phyloP scores from a whole-genome alignment of 2,329 filamentous ascomycete genomes.

The Epichloe bromicola region DNA sequence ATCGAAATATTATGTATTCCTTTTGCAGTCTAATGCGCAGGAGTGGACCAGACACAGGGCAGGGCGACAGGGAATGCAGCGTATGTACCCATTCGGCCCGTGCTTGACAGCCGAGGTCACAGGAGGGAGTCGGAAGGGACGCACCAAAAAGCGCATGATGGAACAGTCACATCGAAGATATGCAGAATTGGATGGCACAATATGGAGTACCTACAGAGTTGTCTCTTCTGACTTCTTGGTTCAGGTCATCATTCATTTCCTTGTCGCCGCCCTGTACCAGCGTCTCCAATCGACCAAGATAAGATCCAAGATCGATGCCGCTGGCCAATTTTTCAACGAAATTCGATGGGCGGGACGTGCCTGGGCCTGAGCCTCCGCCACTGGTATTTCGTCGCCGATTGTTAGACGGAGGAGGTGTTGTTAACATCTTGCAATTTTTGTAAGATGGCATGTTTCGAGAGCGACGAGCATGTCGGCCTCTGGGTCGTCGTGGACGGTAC shows the following conservation, averaged over 20 bases:
- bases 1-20: background rate
- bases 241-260: background rate
- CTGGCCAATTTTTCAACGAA: background rate
- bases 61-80: background rate
- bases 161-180: background rate
- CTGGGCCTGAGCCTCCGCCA: background rate
- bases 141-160: background rate
- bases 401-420: background rate
- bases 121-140: background rate
- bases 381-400: background rate
- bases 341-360: background rate
- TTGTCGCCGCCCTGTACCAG: background rate
- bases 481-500: conserved; percentile 7
- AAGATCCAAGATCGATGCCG: background rate
- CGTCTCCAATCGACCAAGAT: background rate
- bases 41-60: background rate
- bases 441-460: background rate
- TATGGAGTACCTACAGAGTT: background rate
- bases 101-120: background rate
- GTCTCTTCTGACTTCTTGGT: background rate
- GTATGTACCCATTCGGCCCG: background rate
- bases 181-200: background rate
- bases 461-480: conserved; percentile 10
- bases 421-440: too few species aligned
- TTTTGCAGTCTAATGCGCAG: background rate